These are phyloP conservation scores for Paspalum notatum DNA, from an alignment of 176 grass and related monocot genomes.

Conservation along the genomic window DNA sequence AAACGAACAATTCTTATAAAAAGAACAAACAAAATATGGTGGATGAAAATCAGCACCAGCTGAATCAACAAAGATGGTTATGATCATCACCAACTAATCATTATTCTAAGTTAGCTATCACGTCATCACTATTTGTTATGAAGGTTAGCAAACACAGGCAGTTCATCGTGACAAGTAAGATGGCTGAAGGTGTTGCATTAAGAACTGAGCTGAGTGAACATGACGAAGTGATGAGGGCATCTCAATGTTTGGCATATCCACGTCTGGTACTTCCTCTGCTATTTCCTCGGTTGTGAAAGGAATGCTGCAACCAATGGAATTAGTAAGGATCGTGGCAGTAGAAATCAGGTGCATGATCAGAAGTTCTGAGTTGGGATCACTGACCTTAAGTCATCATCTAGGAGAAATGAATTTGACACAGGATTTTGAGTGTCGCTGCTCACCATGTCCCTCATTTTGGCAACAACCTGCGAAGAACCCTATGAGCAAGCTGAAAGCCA, in stretches of 20 bases:
- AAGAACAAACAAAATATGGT: neutral
- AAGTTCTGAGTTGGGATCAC: neutral
- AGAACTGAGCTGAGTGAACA: conserved; percentile 68
- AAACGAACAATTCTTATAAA: conserved; percentile 1
- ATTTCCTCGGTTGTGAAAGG: conserved; percentile 85
- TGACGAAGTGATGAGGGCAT: conserved; percentile 62
- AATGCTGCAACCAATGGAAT: conserved; percentile 60
- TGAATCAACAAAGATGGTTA: neutral
- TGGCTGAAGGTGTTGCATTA: conserved; percentile 58
- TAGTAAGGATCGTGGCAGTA: conserved; percentile 11
- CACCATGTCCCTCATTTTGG: conserved; percentile 82
- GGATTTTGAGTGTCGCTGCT: conserved; percentile 74
- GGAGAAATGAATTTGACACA: conserved; percentile 85
- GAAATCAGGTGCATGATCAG: neutral
- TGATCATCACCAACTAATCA: conserved; percentile 15
- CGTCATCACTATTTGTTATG: neutral
- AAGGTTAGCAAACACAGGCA: conserved; percentile 12
- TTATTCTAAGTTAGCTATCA: neutral
- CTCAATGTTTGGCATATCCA: conserved; percentile 69
- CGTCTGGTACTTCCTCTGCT: conserved; percentile 67
- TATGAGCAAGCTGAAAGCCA: neutral
- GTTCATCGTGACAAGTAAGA: conserved; percentile 13
- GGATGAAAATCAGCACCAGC: neutral
- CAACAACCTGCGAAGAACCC: conserved; percentile 59
- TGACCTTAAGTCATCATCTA: conserved; percentile 90